A percentile compares a stretch with the other conserved stretches of the same genome.
These are phyloP conservation scores for Penicillium paneum DNA, from an alignment of 2,329 filamentous ascomycete genomes.

Conservation along the genomic window DNA sequence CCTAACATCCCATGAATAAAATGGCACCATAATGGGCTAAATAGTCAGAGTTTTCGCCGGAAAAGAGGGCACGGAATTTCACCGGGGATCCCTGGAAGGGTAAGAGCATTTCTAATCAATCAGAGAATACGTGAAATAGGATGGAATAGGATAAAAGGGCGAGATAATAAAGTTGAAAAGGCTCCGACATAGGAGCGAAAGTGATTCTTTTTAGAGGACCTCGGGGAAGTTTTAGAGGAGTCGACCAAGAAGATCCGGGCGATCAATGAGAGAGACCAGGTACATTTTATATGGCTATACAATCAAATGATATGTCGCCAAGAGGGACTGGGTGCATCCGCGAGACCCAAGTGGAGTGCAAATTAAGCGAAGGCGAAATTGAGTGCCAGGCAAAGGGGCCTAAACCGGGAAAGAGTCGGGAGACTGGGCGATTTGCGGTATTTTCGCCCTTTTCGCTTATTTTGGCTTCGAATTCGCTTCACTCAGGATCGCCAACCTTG, in stretches of 20 bases:
- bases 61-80: constrained; percentile 7
- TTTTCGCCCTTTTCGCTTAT: constrained; percentile 4
- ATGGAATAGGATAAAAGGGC: background rate
- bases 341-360: constrained; percentile 24
- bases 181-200: constrained; percentile 4
- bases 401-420: background rate
- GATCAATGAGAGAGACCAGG: background rate
- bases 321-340: constrained; percentile 32
- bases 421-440: background rate
- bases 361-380: constrained; percentile 22
- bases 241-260: background rate
- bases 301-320: background rate
- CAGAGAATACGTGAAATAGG: no score
- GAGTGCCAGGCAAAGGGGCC: constrained; percentile 38
- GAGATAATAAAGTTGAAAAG: background rate
- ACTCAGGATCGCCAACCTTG: constrained; percentile 6
- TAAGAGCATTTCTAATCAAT: constrained; percentile 2
- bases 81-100: constrained; percentile 5
- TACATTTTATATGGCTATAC: constrained; percentile 21
- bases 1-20: no score
- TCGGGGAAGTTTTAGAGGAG: constrained; percentile 6
- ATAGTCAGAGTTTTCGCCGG: no score
- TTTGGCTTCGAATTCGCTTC: constrained; percentile 11
- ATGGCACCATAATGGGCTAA: no score
- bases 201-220: constrained; percentile 8